Conservation (phyloP, 176 grass and related monocot genomes). For the Musa schizocarpa region DNA sequence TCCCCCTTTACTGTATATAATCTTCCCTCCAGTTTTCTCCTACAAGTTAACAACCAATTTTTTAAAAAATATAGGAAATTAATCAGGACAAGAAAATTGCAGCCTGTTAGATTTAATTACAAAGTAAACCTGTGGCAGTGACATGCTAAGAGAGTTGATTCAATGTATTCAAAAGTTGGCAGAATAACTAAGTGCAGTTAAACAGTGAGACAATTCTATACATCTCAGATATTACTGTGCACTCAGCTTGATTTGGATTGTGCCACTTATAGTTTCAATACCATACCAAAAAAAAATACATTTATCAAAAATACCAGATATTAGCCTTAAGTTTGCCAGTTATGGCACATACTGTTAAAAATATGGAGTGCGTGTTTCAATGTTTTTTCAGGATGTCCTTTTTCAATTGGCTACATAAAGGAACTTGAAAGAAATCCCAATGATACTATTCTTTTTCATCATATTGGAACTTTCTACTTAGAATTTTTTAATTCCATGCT, state of each 20-base stretch:
- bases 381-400: background rate
- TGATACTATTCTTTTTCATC: background rate
- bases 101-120: background rate
- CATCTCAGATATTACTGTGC: background rate
- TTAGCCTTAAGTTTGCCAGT: background rate
- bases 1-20: constrained; percentile 70
- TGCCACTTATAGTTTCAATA: background rate
- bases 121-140: background rate
- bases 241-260: background rate
- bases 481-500: background rate
- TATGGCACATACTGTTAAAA: no score
- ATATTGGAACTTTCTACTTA: background rate
- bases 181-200: background rate
- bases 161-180: background rate
- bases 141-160: background rate
- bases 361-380: no score
- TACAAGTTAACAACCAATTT: constrained; percentile 17
- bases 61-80: background rate
- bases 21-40: constrained; percentile 84
- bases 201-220: background rate
- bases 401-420: background rate
- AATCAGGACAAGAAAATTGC: background rate
- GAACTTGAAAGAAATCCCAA: no score
- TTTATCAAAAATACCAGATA: no score
- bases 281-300: no score